These are phyloP conservation scores for Huntiella omanensis DNA, from an alignment of 2,329 filamentous ascomycete genomes.

Conservation along the genomic window DNA sequence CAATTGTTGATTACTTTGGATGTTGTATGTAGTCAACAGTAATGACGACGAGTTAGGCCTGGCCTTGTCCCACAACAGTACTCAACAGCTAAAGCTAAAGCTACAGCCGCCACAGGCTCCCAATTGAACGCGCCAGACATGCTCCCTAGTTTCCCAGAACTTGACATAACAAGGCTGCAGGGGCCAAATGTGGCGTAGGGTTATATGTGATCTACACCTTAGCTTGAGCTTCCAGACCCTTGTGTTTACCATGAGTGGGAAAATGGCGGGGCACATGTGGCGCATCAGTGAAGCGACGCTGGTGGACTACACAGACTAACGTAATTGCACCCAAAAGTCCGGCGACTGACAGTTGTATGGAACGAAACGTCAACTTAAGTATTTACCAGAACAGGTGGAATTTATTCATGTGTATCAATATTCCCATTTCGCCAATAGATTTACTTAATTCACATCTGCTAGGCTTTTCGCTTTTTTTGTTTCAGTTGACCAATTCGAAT, in stretches of 20 bases:
- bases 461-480: no score
- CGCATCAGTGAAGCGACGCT: not conserved
- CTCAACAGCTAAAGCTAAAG: not conserved
- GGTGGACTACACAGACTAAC: not conserved
- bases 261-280: not conserved
- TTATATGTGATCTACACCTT: not conserved
- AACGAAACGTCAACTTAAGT: no score
- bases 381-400: no score
- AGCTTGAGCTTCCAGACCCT: not conserved
- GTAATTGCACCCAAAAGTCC: not conserved
- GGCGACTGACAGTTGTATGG: not conserved
- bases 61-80: not conserved
- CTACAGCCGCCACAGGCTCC: constrained; percentile 6
- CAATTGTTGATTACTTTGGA: not conserved
- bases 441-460: no score
- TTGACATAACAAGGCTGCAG: constrained; percentile 3
- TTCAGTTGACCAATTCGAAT: no score
- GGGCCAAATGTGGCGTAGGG: not conserved
- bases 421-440: no score
- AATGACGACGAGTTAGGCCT: not conserved
- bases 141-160: not conserved
- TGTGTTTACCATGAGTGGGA: constrained; percentile 1
- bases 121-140: constrained; percentile 8
- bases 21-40: not conserved
- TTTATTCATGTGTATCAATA: no score